These are phyloP conservation scores for Talaromyces funiculosus DNA, from an alignment of 2,329 filamentous ascomycete species.

Conservation along the genomic window DNA sequence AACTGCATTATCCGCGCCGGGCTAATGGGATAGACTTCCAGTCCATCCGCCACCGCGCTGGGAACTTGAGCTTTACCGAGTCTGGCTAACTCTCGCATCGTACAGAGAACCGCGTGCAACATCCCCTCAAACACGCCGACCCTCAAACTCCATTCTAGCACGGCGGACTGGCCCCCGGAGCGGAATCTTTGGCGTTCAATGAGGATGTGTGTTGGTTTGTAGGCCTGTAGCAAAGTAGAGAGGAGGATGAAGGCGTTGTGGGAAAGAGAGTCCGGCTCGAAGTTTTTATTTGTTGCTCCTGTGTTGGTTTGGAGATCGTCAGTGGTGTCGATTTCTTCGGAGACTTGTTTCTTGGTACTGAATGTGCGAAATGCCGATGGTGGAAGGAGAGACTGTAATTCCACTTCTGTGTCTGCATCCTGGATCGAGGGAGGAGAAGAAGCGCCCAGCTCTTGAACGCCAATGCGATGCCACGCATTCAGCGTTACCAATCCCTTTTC, in stretches of 20 bases:
- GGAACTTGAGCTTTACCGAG: not conserved
- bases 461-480: constrained; percentile 40
- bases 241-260: constrained; percentile 52
- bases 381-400: not conserved
- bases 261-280: constrained; percentile 51
- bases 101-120: constrained; percentile 64
- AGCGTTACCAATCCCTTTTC: constrained; percentile 21
- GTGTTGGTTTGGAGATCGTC: not conserved
- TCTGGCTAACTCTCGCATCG: constrained; percentile 42
- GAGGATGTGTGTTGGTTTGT: constrained; percentile 62
- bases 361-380: constrained; percentile 10
- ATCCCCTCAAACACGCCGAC: constrained; percentile 80
- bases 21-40: constrained; percentile 46
- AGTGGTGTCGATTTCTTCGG: not conserved
- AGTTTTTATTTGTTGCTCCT: constrained; percentile 27
- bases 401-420: not conserved
- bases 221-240: constrained; percentile 42
- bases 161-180: constrained; percentile 56
- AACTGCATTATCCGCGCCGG: constrained; percentile 54
- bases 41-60: constrained; percentile 35
- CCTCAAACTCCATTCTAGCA: constrained; percentile 76
- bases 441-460: constrained; percentile 25
- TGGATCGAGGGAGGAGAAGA: not conserved
- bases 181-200: constrained; percentile 64
- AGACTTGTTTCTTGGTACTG: not conserved